Evolutionary conservation across 202 grass and related monocot species (phyloP), one percentile per base, ranked within the genome.

Genomic region (Cymbopogon flexuosus): DNA sequence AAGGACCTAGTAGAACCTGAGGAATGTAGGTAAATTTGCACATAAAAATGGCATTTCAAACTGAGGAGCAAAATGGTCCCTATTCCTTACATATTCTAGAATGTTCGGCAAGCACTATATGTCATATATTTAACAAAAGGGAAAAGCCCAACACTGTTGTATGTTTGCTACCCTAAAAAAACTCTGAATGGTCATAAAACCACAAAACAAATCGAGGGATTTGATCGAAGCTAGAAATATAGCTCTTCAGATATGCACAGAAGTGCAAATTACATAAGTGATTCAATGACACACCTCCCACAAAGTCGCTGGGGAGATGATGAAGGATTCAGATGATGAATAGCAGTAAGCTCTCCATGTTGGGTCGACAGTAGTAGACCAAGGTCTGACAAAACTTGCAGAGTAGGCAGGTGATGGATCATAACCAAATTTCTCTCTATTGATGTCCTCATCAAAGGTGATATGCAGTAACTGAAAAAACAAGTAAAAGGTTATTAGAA

Each of bases 231-330:
- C 19, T 39, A 36, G 10, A 71, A 71, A 85, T 81, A 29, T 14
- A 73, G 40, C 16, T 24, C 29, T 19, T 70, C 12, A 42, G 10
- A 61, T 16, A 77, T 40, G 56, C 22, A 46, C 45, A 40, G 39
- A 71, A 78, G 62, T 23, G 0, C 21, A 18, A 18, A 72, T 24
- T 68, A 83, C 74, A 66, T 46, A 64, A 40, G 19, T 62, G 56
- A 14, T 70, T 57, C 16, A 63, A 47, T 81, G 59, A 81, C 76
- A 87, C 64, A 98, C 95, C 95, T 98, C 90, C 95, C 95, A 98
- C 76, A 98, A 88, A 76, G 86, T 89, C 70, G 93, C 80, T 59
- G 95, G 86, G 59, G 90, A 87, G 78, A 91, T 82, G 78, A 78
- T 76, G 42, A 46, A 88, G 10, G 80, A 60, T 57, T 82, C 84